A percentile compares a stretch with the other conserved stretches of the same genome.
These are phyloP conservation scores for Candida bentonensis DNA, from an alignment of 805 yeast species.

Conservation along the genomic window DNA sequence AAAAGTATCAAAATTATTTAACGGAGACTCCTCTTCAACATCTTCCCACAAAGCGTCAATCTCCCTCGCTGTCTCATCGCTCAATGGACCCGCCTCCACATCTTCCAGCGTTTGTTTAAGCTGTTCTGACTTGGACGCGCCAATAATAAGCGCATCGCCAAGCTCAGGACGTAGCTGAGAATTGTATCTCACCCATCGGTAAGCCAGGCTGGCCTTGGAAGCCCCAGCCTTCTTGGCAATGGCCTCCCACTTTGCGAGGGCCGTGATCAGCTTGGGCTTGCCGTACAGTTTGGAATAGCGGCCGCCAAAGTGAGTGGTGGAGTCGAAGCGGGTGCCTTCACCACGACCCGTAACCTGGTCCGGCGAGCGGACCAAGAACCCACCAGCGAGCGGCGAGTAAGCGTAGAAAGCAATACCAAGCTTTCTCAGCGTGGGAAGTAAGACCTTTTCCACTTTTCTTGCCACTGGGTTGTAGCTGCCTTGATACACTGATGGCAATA, in stretches of 20 bases:
- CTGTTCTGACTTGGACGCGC: constrained; percentile 11
- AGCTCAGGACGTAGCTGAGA: constrained; percentile 8
- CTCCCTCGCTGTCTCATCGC: constrained; percentile 10
- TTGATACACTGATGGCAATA: constrained; percentile 18
- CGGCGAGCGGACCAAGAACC: constrained; percentile 12
- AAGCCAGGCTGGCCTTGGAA: constrained; percentile 11
- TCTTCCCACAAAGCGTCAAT: constrained; percentile 14
- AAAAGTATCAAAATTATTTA: constrained; percentile 8
- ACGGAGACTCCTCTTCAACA: constrained; percentile 13
- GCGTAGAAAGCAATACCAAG: constrained; percentile 14
- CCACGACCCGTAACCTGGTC: constrained; percentile 6
- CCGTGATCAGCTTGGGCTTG: constrained; percentile 11
- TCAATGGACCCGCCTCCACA: constrained; percentile 15
- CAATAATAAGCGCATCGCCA: constrained; percentile 15
- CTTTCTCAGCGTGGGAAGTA: constrained; percentile 14
- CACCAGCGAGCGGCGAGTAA: constrained; percentile 18
- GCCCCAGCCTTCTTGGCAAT: constrained; percentile 10
- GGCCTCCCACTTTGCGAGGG: constrained; percentile 10
- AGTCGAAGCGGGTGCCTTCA: constrained; percentile 11
- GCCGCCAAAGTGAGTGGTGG: constrained; percentile 6
- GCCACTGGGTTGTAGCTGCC: constrained; percentile 18
- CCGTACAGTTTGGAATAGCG: constrained; percentile 11
- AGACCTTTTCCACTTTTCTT: constrained; percentile 12
- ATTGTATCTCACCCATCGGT: constrained; percentile 14
- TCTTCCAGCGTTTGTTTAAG: constrained; percentile 11